Evolutionary conservation across 768 basidiomycete species (phyloP).

Genomic region (Coprinellus micaceus): DNA sequence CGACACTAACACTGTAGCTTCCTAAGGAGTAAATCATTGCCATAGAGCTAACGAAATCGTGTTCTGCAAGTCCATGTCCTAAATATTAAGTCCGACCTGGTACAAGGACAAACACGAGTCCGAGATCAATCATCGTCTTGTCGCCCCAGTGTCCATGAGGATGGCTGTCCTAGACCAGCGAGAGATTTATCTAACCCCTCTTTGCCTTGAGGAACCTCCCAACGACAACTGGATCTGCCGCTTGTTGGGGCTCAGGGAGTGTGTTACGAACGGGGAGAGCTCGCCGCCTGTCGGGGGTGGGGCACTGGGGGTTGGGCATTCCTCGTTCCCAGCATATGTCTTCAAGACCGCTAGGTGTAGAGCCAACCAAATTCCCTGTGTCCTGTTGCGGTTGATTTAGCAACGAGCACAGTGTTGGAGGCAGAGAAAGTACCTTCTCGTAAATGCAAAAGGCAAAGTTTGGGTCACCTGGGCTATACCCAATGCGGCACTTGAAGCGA

Average conservation of each 20-base stretch:
- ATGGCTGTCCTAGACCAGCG: too few species aligned
- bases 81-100: too few species aligned
- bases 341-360: not conserved
- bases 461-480: not conserved
- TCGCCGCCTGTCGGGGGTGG: not conserved
- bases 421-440: not conserved
- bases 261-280: not conserved
- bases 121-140: too few species aligned
- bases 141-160: too few species aligned
- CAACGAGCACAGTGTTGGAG: not conserved
- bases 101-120: too few species aligned
- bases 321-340: not conserved
- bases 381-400: not conserved
- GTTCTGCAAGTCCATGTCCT: too few species aligned
- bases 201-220: not conserved
- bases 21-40: too few species aligned
- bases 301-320: not conserved
- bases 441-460: constrained; percentile 6
- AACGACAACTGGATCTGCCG: not conserved
- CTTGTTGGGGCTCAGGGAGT: not conserved
- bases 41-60: too few species aligned
- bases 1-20: too few species aligned
- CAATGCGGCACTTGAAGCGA: constrained; percentile 6
- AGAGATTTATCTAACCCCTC: not conserved
- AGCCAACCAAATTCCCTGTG: not conserved